Evolutionary conservation across 768 basidiomycete species (phyloP).

Genomic region (Rhodocollybia butyracea): DNA sequence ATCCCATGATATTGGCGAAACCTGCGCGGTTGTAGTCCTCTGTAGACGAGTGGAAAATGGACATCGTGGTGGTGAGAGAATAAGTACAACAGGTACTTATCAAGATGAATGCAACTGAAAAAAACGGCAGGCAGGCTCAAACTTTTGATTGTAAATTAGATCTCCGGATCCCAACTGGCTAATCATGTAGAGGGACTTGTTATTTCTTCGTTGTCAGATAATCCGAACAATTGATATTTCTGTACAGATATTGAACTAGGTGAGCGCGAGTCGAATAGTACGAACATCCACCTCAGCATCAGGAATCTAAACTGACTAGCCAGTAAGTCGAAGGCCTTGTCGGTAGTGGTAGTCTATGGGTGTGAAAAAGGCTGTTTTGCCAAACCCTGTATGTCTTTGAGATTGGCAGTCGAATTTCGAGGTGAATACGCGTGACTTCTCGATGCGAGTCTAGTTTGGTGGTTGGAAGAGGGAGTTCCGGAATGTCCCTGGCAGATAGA

Average conservation of each 20-base stretch:
- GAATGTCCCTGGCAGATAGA: too few species aligned
- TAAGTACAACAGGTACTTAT: too few species aligned
- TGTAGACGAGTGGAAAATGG: neutral
- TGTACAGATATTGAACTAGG: neutral
- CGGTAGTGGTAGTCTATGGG: slow-evolving; percentile 57
- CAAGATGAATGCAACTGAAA: neutral
- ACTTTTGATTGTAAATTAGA: neutral
- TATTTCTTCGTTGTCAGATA: neutral
- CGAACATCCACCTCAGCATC: neutral
- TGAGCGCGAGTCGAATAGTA: neutral
- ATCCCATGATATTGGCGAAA: slow-evolving; percentile 2
- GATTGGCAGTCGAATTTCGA: too few species aligned
- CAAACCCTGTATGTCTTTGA: too few species aligned
- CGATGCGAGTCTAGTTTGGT: too few species aligned
- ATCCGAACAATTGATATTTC: slow-evolving; percentile 13
- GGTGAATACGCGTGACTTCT: too few species aligned
- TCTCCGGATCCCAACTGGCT: neutral
- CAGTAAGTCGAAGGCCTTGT: slow-evolving; percentile 60
- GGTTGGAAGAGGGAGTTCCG: too few species aligned
- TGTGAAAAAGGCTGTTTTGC: too few species aligned
- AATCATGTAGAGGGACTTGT: neutral
- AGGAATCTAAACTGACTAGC: slow-evolving; percentile 29
- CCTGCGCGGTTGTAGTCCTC: neutral
- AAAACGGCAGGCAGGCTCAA: neutral
- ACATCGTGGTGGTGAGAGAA: neutral